A percentile compares a stretch with the other conserved stretches of the same genome.
Evolutionary conservation across 345 rosid genomes (phyloP).

Genomic region (Citropsis articulata): DNA sequence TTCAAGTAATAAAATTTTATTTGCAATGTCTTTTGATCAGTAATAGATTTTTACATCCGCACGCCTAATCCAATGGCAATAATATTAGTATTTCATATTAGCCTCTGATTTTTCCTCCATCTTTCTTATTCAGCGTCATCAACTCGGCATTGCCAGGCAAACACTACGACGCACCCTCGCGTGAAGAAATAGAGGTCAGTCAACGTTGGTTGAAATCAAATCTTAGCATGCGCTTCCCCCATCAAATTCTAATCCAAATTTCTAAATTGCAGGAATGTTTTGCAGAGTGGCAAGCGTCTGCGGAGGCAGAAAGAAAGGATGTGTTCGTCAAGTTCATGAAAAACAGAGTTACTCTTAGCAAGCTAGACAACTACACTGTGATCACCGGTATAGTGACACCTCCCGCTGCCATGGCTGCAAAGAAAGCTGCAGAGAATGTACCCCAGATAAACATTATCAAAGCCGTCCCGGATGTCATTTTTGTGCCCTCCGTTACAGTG

Average conservation of each 20-base stretch:
- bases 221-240: not conserved
- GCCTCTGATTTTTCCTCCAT: not conserved
- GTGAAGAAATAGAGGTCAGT: constrained; percentile 44
- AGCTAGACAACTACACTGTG: constrained; percentile 56
- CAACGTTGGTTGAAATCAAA: not conserved
- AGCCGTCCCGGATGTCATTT: constrained; percentile 70
- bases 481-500: constrained; percentile 67
- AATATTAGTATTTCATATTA: not conserved
- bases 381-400: constrained; percentile 62
- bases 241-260: not conserved
- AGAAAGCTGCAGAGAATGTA: constrained; percentile 76
- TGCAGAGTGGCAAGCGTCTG: constrained; percentile 32
- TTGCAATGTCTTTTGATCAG: not conserved
- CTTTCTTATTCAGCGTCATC: constrained; percentile 45
- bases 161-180: constrained; percentile 71
- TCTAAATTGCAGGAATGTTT: constrained; percentile 39
- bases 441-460: constrained; percentile 65
- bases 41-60: not conserved
- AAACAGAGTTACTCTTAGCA: constrained; percentile 39
- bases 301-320: constrained; percentile 28
- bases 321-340: constrained; percentile 47
- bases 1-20: constrained; percentile 45
- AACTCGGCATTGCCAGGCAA: constrained; percentile 89
- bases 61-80: not conserved
- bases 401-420: constrained; percentile 86